phyloP scores from a whole-genome alignment of 2,329 filamentous ascomycete species.

The Paecilomyces variotii region DNA sequence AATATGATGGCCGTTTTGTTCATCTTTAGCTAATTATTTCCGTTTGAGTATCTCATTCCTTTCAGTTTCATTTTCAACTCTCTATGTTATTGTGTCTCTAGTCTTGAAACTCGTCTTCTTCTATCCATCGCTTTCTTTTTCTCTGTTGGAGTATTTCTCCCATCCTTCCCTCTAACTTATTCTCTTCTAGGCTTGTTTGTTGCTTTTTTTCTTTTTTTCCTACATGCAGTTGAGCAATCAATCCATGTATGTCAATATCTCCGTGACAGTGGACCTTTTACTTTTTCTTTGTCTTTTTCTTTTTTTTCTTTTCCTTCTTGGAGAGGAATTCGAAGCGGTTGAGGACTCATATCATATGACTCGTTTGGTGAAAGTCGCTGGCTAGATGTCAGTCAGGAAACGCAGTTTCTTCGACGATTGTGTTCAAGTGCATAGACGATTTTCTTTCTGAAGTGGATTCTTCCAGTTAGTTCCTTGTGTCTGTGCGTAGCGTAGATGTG shows the following conservation, averaged over 20 bases:
- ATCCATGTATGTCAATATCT: not conserved
- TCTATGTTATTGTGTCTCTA: not conserved
- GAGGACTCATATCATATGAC: not conserved
- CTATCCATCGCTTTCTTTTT: not conserved
- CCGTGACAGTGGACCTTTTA: not conserved
- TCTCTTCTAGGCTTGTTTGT: not conserved
- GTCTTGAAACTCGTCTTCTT: not conserved
- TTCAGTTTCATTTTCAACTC: not conserved
- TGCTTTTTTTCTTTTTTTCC: not conserved
- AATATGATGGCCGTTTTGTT: not conserved
- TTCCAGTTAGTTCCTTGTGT: too few species aligned
- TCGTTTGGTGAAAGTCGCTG: not conserved
- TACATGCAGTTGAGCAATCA: not conserved
- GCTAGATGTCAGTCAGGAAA: not conserved
- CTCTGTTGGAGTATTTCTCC: not conserved
- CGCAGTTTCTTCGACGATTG: not conserved
- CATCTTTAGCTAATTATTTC: not conserved
- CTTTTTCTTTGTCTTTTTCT: constrained; percentile 6
- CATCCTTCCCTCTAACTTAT: not conserved
- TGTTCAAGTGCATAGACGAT: too few species aligned
- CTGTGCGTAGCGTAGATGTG: too few species aligned
- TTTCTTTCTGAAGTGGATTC: too few species aligned
- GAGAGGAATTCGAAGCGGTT: constrained; percentile 2
- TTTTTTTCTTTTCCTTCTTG: constrained; percentile 14
- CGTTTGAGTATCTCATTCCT: not conserved